phyloP scores from a whole-genome alignment of 2,329 filamentous ascomycete genomes.

The Curvularia sp. region DNA sequence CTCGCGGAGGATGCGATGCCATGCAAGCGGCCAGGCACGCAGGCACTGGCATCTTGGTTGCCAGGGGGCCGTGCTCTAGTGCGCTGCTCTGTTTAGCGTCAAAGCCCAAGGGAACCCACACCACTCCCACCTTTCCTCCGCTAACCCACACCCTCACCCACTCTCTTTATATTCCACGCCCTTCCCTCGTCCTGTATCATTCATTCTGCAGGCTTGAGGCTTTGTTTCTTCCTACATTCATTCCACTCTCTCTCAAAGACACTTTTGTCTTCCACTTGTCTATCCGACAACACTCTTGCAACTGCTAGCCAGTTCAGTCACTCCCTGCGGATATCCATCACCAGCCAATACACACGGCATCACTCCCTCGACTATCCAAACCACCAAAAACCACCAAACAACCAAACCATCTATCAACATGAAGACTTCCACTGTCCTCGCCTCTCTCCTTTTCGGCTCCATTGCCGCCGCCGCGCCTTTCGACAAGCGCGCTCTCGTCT shows the following conservation, averaged over 20 bases:
- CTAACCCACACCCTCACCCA: slow-evolving; percentile 26
- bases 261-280: slow-evolving; percentile 46
- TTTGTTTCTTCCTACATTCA: slow-evolving; percentile 37
- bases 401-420: slow-evolving; percentile 31
- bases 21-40: slow-evolving; percentile 18
- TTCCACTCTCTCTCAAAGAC: slow-evolving; percentile 40
- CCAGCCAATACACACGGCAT: slow-evolving; percentile 23
- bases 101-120: slow-evolving; percentile 12
- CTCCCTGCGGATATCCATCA: slow-evolving; percentile 27
- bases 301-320: slow-evolving; percentile 49
- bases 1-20: slow-evolving; percentile 33
- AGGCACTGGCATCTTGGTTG: too few relatives aligned
- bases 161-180: slow-evolving; percentile 36
- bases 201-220: slow-evolving; percentile 50
- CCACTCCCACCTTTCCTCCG: slow-evolving; percentile 14
- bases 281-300: slow-evolving; percentile 30
- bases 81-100: slow-evolving; percentile 7
- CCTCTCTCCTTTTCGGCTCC: slow-evolving; percentile 46
- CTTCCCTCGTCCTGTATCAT: slow-evolving; percentile 25
- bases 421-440: slow-evolving; percentile 49
- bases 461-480: slow-evolving; percentile 45
- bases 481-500: slow-evolving; percentile 46
- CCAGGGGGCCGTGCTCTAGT: slow-evolving; percentile 25
- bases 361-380: slow-evolving; percentile 21
- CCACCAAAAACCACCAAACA: neutral